A percentile compares a stretch with the other conserved stretches of the same genome.
These are phyloP conservation scores for Russula sp. DNA, from an alignment of 768 basidiomycete species.

Conservation along the genomic window DNA sequence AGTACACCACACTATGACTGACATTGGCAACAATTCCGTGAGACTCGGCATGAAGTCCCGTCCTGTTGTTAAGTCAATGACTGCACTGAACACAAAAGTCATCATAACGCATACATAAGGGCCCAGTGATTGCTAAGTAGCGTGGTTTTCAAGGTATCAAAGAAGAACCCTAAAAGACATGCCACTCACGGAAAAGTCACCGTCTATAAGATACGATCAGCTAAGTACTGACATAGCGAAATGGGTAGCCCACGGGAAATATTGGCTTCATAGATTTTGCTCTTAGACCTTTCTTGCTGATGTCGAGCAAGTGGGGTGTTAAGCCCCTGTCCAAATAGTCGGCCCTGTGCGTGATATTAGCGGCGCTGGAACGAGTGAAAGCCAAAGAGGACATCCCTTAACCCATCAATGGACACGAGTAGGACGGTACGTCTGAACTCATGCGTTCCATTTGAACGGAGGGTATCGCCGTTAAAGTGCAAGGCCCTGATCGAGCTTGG, in stretches of 20 bases:
- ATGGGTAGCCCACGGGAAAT: constrained; percentile 57
- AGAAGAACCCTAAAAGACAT: neutral
- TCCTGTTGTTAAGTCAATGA: constrained; percentile 40
- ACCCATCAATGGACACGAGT: constrained; percentile 81
- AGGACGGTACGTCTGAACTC: constrained; percentile 74
- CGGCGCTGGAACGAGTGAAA: neutral
- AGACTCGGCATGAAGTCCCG: constrained; percentile 81
- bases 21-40: constrained; percentile 91
- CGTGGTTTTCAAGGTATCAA: neutral
- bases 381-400: constrained; percentile 37
- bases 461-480: constrained; percentile 34
- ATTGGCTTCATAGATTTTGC: constrained; percentile 85
- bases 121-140: constrained; percentile 77
- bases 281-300: constrained; percentile 75
- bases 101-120: constrained; percentile 49
- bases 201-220: constrained; percentile 40
- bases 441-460: constrained; percentile 77
- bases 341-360: constrained; percentile 40
- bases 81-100: neutral
- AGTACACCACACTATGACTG: constrained; percentile 21
- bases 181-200: constrained; percentile 79
- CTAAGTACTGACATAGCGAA: neutral
- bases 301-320: constrained; percentile 74
- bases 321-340: constrained; percentile 82
- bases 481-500: constrained; percentile 10